Percentiles rank a stretch among this genome's conserved stretches.
phyloP scores from a whole-genome alignment of 2,329 filamentous ascomycete genomes.

The Apiospora kogelbergensis region DNA sequence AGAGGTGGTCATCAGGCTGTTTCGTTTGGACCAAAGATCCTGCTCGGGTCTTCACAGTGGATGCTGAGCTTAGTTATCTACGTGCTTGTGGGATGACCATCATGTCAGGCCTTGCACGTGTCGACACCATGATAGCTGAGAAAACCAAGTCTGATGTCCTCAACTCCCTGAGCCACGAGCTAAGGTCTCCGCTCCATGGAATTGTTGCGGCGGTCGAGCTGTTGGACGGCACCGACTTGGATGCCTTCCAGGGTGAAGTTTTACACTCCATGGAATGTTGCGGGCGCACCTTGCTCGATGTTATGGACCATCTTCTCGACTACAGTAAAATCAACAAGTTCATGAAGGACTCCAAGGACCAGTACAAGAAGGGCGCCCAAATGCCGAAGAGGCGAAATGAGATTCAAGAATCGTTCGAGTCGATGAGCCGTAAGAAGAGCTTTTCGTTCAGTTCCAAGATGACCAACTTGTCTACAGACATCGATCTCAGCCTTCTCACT shows the following conservation, averaged over 20 bases:
- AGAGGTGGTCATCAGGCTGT: conserved; percentile 49
- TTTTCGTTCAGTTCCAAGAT: conserved; percentile 21
- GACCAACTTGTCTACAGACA: conserved; percentile 24
- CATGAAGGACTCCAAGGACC: conserved; percentile 23
- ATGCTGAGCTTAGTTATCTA: conserved; percentile 52
- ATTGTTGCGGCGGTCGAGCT: conserved; percentile 55
- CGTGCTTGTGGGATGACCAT: conserved; percentile 53
- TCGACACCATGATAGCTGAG: conserved; percentile 38
- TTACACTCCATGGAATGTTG: conserved; percentile 51
- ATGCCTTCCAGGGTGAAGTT: conserved; percentile 45
- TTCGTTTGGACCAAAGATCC: conserved; percentile 48
- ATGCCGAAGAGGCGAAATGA: conserved; percentile 5
- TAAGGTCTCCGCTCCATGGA: conserved; percentile 61
- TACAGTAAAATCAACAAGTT: conserved; percentile 54
- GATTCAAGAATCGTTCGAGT: not conserved
- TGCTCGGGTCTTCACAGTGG: conserved; percentile 42
- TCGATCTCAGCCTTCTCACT: conserved; percentile 39
- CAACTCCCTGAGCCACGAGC: conserved; percentile 60
- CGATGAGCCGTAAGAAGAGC: conserved; percentile 12
- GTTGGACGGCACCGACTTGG: conserved; percentile 50
- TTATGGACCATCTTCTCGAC: conserved; percentile 52
- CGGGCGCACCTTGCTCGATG: conserved; percentile 51
- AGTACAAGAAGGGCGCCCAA: conserved; percentile 15
- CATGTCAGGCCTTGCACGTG: conserved; percentile 54
- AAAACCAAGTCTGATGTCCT: conserved; percentile 58